Percentiles rank a stretch among this genome's conserved stretches.
These are phyloP conservation scores for Abelmoschus esculentus DNA, from an alignment of 345 rosid species.

Conservation along the genomic window DNA sequence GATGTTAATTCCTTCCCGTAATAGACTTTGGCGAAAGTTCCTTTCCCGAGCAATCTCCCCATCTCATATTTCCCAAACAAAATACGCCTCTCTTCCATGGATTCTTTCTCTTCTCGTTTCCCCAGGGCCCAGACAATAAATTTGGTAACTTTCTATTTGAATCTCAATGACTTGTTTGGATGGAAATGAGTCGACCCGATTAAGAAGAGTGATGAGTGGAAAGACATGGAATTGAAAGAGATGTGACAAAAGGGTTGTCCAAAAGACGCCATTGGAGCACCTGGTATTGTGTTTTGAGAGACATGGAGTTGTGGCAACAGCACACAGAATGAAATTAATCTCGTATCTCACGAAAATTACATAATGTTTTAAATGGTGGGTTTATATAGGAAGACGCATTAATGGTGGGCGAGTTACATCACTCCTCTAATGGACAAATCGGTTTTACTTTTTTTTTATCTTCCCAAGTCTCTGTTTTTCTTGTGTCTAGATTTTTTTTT, in stretches of 20 bases:
- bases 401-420: not conserved
- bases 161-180: no score
- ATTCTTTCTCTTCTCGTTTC: conserved; percentile 1
- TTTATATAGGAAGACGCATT: not conserved
- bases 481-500: no score
- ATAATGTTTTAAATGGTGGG: no score
- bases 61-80: conserved; percentile 59
- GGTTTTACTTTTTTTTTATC: not conserved
- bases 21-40: conserved; percentile 77
- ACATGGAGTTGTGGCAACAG: not conserved
- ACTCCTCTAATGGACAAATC: no score
- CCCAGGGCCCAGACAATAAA: conserved; percentile 14
- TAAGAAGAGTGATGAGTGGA: not conserved
- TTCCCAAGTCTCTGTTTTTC: not conserved
- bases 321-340: conserved; percentile 7
- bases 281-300: conserved; percentile 2
- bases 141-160: no score
- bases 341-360: not conserved
- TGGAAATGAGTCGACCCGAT: not conserved
- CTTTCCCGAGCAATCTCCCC: conserved; percentile 68
- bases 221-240: not conserved
- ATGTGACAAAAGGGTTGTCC: not conserved
- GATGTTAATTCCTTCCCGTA: conserved; percentile 41
- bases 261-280: conserved; percentile 10
- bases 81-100: conserved; percentile 21